phyloP scores from a whole-genome alignment of 148 eudicot species.

The Euryodendron excelsum region DNA sequence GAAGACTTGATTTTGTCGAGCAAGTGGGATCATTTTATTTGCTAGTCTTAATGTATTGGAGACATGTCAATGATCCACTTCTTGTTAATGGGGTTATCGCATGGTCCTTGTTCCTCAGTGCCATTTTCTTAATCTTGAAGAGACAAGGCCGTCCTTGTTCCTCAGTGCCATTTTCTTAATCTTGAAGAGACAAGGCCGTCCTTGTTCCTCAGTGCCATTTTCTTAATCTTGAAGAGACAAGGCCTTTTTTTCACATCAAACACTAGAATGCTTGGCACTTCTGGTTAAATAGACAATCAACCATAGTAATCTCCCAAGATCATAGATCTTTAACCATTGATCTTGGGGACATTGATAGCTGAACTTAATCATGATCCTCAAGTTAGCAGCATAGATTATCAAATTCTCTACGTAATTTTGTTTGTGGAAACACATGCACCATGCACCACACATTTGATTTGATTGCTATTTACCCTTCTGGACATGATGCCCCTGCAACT shows the following conservation, averaged over 20 bases:
- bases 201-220: neutral
- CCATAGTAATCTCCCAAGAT: neutral
- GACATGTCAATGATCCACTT: slow-evolving; percentile 18
- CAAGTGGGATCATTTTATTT: neutral
- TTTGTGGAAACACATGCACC: slow-evolving; percentile 50
- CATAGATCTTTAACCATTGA: neutral
- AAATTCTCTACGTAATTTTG: neutral
- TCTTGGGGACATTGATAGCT: neutral
- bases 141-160: neutral
- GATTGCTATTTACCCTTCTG: slow-evolving; percentile 15
- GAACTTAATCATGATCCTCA: neutral
- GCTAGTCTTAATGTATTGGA: slow-evolving; percentile 10
- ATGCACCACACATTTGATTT: slow-evolving; percentile 38
- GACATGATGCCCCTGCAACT: neutral
- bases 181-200: no score
- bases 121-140: no score
- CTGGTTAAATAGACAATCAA: neutral
- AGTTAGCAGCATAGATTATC: neutral
- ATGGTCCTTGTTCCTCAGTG: neutral
- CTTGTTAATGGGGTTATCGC: slow-evolving; percentile 12
- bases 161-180: no score
- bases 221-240: slow-evolving; percentile 8
- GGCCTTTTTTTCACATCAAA: neutral
- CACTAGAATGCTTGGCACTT: neutral
- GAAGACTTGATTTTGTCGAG: neutral